Percentiles rank a stretch among this genome's conserved stretches.
These are phyloP conservation scores for Carex littledalei DNA, from an alignment of 176 grass and related monocot genomes.

Conservation along the genomic window DNA sequence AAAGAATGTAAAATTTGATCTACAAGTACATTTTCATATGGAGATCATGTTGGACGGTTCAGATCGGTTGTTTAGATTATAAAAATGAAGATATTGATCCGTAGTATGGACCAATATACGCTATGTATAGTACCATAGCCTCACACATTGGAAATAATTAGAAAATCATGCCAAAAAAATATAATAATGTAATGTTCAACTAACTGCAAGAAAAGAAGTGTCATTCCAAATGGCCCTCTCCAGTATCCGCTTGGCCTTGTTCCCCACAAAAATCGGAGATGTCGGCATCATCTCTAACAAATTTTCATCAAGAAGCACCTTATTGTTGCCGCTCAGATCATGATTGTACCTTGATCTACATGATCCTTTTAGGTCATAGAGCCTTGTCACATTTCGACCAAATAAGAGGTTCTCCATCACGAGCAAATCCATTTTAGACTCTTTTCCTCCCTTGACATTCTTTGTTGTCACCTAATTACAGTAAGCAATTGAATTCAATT, in stretches of 20 bases:
- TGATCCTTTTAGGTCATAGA: conserved; percentile 97
- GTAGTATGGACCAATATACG: too few relatives aligned
- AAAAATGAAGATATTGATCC: too few relatives aligned
- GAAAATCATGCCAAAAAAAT: conserved; percentile 3
- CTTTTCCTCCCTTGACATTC: conserved; percentile 79
- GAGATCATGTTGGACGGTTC: too few relatives aligned
- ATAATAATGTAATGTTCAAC: conserved; percentile 7
- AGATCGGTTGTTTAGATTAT: too few relatives aligned
- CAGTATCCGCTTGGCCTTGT: conserved; percentile 88
- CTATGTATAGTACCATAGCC: too few relatives aligned
- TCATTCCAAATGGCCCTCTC: conserved; percentile 99
- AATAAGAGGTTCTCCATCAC: conserved; percentile 99
- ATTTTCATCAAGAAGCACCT: conserved; percentile 98
- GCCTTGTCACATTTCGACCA: conserved; percentile 73
- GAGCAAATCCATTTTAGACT: conserved; percentile 90
- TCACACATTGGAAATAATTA: neutral
- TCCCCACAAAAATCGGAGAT: conserved; percentile 99
- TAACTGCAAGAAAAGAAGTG: conserved; percentile 93
- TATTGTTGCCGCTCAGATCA: conserved; percentile 73
- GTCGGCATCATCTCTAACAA: conserved; percentile 96
- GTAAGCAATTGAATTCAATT: neutral
- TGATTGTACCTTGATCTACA: conserved; percentile 93
- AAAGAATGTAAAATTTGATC: too few relatives aligned
- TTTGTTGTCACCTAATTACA: conserved; percentile 76
- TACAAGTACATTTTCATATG: too few relatives aligned